phyloP scores from a whole-genome alignment of 2,329 filamentous ascomycete genomes.

The Arthroderma sp. region DNA sequence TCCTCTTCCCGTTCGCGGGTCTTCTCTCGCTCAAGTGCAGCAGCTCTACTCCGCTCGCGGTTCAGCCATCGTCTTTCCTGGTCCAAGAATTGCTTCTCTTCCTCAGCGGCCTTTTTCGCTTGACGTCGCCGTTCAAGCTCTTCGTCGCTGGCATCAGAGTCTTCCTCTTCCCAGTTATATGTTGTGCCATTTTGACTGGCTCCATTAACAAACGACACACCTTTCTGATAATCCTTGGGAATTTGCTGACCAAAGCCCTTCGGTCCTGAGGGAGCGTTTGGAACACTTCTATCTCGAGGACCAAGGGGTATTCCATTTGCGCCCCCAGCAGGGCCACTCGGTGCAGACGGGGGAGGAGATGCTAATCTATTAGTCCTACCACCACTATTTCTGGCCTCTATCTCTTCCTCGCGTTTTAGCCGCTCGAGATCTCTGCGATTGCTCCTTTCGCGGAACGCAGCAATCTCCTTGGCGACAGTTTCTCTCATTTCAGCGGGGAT shows the following conservation, averaged over 20 bases:
- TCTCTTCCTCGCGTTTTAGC: slow-evolving; percentile 75
- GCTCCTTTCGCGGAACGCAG: slow-evolving; percentile 84
- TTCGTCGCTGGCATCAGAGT: slow-evolving; percentile 74
- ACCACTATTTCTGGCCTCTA: slow-evolving; percentile 62
- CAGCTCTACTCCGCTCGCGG: slow-evolving; percentile 68
- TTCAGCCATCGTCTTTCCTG: slow-evolving; percentile 85
- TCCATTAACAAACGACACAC: slow-evolving; percentile 72
- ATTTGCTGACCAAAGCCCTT: slow-evolving; percentile 51
- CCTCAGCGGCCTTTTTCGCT: slow-evolving; percentile 59
- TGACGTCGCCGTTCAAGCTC: slow-evolving; percentile 64
- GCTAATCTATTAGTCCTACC: slow-evolving; percentile 52
- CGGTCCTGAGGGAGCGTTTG: slow-evolving; percentile 62
- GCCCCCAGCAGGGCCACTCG: slow-evolving; percentile 47
- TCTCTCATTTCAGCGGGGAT: slow-evolving; percentile 95
- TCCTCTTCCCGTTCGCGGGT: slow-evolving; percentile 66
- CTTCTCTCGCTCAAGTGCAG: slow-evolving; percentile 73
- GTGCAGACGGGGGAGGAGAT: slow-evolving; percentile 54
- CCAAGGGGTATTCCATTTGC: slow-evolving; percentile 67
- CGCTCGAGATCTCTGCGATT: slow-evolving; percentile 80
- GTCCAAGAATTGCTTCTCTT: slow-evolving; percentile 69
- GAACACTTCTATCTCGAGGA: slow-evolving; percentile 52
- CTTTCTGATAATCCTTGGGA: slow-evolving; percentile 60
- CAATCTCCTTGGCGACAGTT: slow-evolving; percentile 85
- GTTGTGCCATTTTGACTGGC: slow-evolving; percentile 47
- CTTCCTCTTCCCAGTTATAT: slow-evolving; percentile 65